Conservation (phyloP, 208 protist species). For the Jaenimonas drosophilae region DNA sequence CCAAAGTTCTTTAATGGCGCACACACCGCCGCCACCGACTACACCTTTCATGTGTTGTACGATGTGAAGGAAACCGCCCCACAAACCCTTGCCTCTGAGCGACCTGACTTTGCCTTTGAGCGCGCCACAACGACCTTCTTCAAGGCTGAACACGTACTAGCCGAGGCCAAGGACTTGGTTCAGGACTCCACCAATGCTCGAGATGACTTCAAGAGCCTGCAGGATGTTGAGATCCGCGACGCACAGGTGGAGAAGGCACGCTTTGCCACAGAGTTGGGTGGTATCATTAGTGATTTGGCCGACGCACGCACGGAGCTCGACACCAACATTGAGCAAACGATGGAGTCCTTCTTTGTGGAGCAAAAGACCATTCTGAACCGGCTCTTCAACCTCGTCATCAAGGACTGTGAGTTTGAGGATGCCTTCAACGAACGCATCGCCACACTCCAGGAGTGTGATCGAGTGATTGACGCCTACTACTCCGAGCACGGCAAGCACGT, state of each 20-base stretch:
- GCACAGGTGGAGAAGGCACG: conserved; percentile 7
- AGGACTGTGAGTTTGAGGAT: conserved; percentile 18
- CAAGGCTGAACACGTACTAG: conserved; percentile 9
- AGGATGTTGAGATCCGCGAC: conserved; percentile 12
- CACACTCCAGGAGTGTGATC: conserved; percentile 12
- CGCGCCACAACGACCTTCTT: conserved; percentile 22
- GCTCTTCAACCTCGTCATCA: conserved; percentile 11
- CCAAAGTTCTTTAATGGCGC: conserved; percentile 28
- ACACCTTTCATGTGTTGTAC: conserved; percentile 16
- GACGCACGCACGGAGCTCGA: conserved; percentile 1
- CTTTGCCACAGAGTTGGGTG: conserved; percentile 2
- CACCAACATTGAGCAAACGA: conserved; percentile 4
- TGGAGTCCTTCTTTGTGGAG: conserved; percentile 8
- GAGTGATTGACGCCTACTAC: conserved; percentile 22
- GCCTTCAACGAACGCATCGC: conserved; percentile 27
- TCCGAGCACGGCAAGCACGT: conserved; percentile 28
- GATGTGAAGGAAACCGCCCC: conserved; percentile 1
- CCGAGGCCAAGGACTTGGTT: conserved; percentile 3
- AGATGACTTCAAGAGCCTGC: conserved; percentile 15
- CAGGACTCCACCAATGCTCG: conserved; percentile 6
- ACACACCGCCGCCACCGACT: conserved; percentile 19
- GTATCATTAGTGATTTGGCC: neutral
- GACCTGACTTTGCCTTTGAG: conserved; percentile 6
- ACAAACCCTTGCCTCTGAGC: neutral
- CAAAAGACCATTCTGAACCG: conserved; percentile 7